phyloP scores from a whole-genome alignment of 2,329 filamentous ascomycete species.

The Tothia fuscella region DNA sequence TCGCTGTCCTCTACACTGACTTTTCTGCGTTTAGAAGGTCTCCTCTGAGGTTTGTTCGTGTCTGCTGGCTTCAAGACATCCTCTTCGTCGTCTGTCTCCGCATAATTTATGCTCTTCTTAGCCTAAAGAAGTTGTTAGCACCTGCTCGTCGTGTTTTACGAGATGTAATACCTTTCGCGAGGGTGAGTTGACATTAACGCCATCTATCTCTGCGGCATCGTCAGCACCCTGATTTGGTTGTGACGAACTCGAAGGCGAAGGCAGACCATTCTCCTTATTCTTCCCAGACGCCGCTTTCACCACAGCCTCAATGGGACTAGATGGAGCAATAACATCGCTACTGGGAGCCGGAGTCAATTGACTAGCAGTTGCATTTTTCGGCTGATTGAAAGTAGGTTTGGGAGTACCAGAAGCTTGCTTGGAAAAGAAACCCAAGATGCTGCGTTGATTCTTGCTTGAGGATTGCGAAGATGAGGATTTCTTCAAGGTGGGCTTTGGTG shows the following conservation, averaged over 20 bases:
- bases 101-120: constrained; percentile 63
- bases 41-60: constrained; percentile 30
- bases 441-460: constrained; percentile 50
- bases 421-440: constrained; percentile 66
- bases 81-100: constrained; percentile 60
- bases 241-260: constrained; percentile 27
- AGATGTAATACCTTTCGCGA: constrained; percentile 8
- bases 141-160: background rate
- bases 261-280: constrained; percentile 42
- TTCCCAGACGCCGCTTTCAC: constrained; percentile 30
- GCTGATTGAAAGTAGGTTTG: constrained; percentile 16
- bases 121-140: constrained; percentile 24
- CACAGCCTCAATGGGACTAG: constrained; percentile 53
- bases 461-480: constrained; percentile 38
- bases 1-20: constrained; percentile 52
- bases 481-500: constrained; percentile 30
- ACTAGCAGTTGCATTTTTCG: constrained; percentile 39
- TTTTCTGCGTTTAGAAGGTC: constrained; percentile 45
- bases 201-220: constrained; percentile 19
- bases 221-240: constrained; percentile 19
- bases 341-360: constrained; percentile 65
- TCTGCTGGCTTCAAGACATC: constrained; percentile 52
- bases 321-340: constrained; percentile 59
- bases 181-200: background rate
- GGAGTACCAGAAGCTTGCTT: constrained; percentile 22